Evolutionary conservation across 2,329 filamentous ascomycete species (phyloP), one percentile per base, ranked within the genome.

Genomic region (Coniella vitis): DNA sequence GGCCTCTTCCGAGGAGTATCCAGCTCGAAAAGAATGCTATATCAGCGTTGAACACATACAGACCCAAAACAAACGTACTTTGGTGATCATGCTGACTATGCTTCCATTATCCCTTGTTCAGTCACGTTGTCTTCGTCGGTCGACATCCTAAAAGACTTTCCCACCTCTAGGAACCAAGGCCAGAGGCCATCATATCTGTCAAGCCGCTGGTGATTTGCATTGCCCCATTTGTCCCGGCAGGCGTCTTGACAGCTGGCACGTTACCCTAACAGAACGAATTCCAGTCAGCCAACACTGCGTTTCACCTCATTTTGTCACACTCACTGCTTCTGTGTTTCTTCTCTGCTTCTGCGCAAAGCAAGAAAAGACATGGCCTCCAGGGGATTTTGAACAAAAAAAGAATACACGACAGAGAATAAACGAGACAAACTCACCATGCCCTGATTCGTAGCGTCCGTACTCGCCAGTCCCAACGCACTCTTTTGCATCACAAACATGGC

Each of bases 401-500:
- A 13, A n/a, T 4, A 4, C 3, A 17, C 4, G 12, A 14, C 13
- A 21, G n/a, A n/a, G 3, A 8, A 17, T 4, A 10, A 25, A 12
- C 17, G 12, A 7, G n/a, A 14, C 4, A n/a, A 31, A 21, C n/a
- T 31, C 25, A 41, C 38, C 58, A 60, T 60, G 1, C 58, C 58
- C 36, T 58, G 52, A 20, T 56, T 51, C 54, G 54, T 42, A 3
- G 58, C 58, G 29, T 60, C 58, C 4, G 47, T 43, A 35, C 57
- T 57, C 37, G 57, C 58, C 40, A 60, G 31, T 4, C 58, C 58
- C n/a, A 59, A 48, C 8, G 45, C 52, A 22, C 58, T 60, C 52
- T 52, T 51, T 42, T 59, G 53, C 57, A 58, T 58, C 9, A 59
- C 55, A 38, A 61, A 63, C 39, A 55, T 48, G 2, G 61, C 60